These are phyloP conservation scores for Termitomyces heimii DNA, from an alignment of 768 basidiomycete species.

Conservation along the genomic window DNA sequence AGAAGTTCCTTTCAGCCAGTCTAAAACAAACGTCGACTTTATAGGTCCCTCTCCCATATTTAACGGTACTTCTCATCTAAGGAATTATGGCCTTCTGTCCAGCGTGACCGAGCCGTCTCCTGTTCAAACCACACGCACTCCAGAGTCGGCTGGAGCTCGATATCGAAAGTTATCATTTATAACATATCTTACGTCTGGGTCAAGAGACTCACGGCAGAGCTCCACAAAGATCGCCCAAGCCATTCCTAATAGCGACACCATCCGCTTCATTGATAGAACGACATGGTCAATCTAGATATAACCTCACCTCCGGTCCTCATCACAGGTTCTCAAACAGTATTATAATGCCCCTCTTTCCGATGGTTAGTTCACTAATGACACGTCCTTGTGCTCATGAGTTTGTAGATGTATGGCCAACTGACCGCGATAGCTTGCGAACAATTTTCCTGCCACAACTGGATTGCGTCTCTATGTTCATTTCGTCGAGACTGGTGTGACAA, in stretches of 20 bases:
- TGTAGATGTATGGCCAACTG: conserved; percentile 70
- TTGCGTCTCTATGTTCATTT: conserved; percentile 76
- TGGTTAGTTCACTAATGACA: conserved; percentile 30
- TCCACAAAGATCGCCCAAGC: conserved; percentile 34
- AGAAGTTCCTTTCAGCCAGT: conserved; percentile 31
- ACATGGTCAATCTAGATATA: conserved; percentile 53
- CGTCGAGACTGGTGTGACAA: conserved; percentile 45
- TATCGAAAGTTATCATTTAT: conserved; percentile 44
- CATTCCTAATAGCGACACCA: conserved; percentile 64
- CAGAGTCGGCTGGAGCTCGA: conserved; percentile 27
- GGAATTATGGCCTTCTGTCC: conserved; percentile 11
- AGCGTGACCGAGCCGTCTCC: conserved; percentile 3
- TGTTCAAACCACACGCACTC: conserved; percentile 14
- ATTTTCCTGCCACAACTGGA: conserved; percentile 70
- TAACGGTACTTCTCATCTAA: conserved; percentile 4
- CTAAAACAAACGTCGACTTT: conserved; percentile 29
- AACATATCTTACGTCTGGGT: conserved; percentile 44
- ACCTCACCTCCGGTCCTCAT: conserved; percentile 50
- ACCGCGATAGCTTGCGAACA: conserved; percentile 74
- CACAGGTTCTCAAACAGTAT: conserved; percentile 63
- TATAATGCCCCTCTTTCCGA: conserved; percentile 70
- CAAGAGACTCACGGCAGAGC: conserved; percentile 39
- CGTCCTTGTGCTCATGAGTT: background rate
- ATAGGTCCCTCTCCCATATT: conserved; percentile 10
- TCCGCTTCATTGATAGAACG: conserved; percentile 52